Evolutionary conservation across 1,284 basidiomycete genomes (phyloP).

Genomic region (Vanrija sp.): DNA sequence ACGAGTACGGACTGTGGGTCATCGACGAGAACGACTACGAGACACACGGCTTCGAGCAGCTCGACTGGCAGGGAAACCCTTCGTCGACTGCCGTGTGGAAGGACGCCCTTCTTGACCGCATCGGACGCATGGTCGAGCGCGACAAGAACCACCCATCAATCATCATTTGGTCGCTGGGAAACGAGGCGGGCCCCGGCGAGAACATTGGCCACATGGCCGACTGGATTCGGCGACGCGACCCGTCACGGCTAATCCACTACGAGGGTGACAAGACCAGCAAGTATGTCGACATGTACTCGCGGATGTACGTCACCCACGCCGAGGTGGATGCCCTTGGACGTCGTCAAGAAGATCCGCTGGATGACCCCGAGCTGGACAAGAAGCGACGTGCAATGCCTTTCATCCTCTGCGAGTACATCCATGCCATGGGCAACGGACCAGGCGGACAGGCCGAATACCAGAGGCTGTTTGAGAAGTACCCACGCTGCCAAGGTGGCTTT

Average conservation of each 20-base stretch:
- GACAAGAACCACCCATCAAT: constrained; percentile 31
- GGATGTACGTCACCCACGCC: constrained; percentile 22
- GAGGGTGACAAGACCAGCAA: constrained; percentile 18
- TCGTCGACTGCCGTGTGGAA: constrained; percentile 4
- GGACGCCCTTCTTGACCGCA: constrained; percentile 19
- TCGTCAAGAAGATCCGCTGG: constrained; percentile 1
- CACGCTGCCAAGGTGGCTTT: constrained; percentile 22
- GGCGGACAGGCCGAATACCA: constrained; percentile 24
- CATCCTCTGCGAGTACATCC: constrained; percentile 24
- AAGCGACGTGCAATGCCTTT: constrained; percentile 15
- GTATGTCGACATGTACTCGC: constrained; percentile 24
- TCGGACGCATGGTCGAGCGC: constrained; percentile 19
- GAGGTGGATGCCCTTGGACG: constrained; percentile 18
- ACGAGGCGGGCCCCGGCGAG: constrained; percentile 22
- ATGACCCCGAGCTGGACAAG: constrained; percentile 7
- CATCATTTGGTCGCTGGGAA: constrained; percentile 30
- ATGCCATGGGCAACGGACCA: constrained; percentile 31
- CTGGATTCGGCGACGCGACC: constrained; percentile 18
- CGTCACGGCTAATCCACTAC: constrained; percentile 24
- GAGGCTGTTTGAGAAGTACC: constrained; percentile 25
- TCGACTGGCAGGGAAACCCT: constrained; percentile 19
- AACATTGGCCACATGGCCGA: constrained; percentile 25
- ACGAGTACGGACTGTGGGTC: constrained; percentile 29
- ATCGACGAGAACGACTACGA: constrained; percentile 28
- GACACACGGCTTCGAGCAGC: constrained; percentile 24